Percentiles rank a stretch among this genome's conserved stretches.
phyloP scores from a whole-genome alignment of 305 asterid genomes.

The Striga hermonthica region DNA sequence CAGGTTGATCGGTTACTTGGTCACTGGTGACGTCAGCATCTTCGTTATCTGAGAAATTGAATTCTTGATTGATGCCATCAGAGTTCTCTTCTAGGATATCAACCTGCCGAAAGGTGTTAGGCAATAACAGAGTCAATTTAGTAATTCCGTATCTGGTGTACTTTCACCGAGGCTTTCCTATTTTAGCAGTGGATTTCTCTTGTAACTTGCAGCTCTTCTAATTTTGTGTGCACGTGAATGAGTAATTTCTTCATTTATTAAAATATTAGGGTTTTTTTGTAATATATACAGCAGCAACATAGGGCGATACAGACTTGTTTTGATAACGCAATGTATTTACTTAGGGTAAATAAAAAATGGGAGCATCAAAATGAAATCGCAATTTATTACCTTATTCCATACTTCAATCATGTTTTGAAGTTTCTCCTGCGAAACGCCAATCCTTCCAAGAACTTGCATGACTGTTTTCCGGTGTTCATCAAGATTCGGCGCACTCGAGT shows the following conservation, averaged over 20 bases:
- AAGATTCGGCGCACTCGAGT: conserved; percentile 77
- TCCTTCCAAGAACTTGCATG: conserved; percentile 68
- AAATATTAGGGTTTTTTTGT: neutral
- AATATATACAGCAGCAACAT: neutral
- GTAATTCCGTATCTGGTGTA: neutral
- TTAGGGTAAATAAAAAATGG: too few relatives aligned
- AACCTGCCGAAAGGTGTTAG: conserved; percentile 40
- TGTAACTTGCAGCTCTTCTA: neutral
- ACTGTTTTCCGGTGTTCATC: conserved; percentile 75
- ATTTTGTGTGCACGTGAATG: neutral
- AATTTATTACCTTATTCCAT: conserved; percentile 74
- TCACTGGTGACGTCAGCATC: conserved; percentile 39
- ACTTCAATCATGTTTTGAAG: conserved; percentile 93
- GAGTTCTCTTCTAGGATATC: conserved; percentile 58
- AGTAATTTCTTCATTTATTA: conserved; percentile 2
- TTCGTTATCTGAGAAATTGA: conserved; percentile 37
- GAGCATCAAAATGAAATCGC: neutral
- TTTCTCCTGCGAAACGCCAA: conserved; percentile 79
- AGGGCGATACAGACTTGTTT: conserved; percentile 7
- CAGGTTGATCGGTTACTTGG: conserved; percentile 33
- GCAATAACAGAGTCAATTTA: conserved; percentile 22
- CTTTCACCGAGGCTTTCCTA: neutral
- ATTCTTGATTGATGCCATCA: conserved; percentile 37
- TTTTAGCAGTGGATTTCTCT: neutral
- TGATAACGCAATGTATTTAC: neutral